Evolutionary conservation across 805 yeast species (phyloP), one percentile per base, ranked within the genome.

Genomic region (Teunomyces aglyptinius): DNA sequence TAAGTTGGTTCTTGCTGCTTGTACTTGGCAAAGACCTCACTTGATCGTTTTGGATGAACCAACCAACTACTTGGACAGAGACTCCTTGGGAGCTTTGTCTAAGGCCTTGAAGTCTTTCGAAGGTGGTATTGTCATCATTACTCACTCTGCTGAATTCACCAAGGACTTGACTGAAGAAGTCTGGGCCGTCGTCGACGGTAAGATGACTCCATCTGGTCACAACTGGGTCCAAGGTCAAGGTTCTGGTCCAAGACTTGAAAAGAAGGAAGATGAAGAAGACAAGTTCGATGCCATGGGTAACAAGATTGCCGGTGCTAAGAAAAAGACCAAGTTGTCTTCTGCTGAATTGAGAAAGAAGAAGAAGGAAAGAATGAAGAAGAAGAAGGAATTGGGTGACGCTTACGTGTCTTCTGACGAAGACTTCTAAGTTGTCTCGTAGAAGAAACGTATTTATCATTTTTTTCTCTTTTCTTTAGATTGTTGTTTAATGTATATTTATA

Each of bases 151-250:
- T 71, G 99, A 94, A 84, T 94, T 94, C 89, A 94, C 99, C 77
- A 89, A 92, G 85, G 89, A 91, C 75, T 79, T 94, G 76, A 94
- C 99, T 73, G 98, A 94, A 80, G 99, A 94, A 85, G 98, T 94
- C 69, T 94, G 99, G 99, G 97, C 99, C 70, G 99, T 94, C 60
- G 70, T 88, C 60, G 91, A 92, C 81, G 99, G 99, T 87, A 76
- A 63, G 63, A 94, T 94, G 99, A 88, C 96, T 70, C 99, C 99
- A 77, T 94, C 99, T 63, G 99, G 99, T 76, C 99, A 94, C 82
- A 95, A 94, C 87, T 94, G 99, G 99, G 99, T 94, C 66, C 83
- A 88, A 67, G 99, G 99, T 78, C 99, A 94, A 83, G 99, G 99
- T 82, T 65, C 97, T 71, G 99, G 99, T 82, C 99, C 99, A 79